phyloP scores from a whole-genome alignment of 805 yeast genomes.

The Saturnispora sekii region DNA sequence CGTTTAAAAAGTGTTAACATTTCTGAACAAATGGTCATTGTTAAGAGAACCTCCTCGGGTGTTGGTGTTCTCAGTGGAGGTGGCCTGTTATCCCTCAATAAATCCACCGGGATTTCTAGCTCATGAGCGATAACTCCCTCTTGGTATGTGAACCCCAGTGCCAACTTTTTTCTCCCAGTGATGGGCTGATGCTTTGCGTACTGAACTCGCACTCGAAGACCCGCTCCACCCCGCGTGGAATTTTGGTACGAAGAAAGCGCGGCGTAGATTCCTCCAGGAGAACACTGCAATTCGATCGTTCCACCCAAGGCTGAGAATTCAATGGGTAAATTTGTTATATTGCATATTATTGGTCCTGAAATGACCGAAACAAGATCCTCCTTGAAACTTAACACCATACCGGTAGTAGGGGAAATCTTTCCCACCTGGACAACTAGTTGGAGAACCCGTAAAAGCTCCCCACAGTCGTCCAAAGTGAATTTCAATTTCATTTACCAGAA shows the following conservation, averaged over 20 bases:
- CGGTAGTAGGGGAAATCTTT: no score
- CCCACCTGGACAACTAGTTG: background rate
- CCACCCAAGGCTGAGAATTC: background rate
- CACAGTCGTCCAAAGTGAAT: background rate
- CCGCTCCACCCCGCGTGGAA: background rate
- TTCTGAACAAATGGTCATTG: background rate
- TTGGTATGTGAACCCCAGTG: constrained; percentile 1
- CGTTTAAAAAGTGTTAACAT: constrained; percentile 45
- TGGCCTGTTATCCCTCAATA: constrained; percentile 30
- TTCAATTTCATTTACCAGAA: background rate
- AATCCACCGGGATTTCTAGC: constrained; percentile 60
- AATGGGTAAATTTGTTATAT: no score
- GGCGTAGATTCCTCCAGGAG: background rate
- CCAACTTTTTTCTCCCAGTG: background rate
- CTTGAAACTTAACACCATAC: background rate
- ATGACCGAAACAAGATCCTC: no score
- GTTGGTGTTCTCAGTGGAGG: background rate
- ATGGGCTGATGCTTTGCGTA: background rate
- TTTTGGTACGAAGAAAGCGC: background rate
- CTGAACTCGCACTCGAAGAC: background rate
- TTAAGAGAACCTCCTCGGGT: background rate
- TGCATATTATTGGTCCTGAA: no score
- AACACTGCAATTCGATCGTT: background rate
- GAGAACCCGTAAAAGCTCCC: background rate
- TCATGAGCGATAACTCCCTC: constrained; percentile 40